Percentiles rank a stretch among this genome's conserved stretches.
Evolutionary conservation across 176 grass and related monocot species (phyloP).

Genomic region (Calamus simplicifolius): DNA sequence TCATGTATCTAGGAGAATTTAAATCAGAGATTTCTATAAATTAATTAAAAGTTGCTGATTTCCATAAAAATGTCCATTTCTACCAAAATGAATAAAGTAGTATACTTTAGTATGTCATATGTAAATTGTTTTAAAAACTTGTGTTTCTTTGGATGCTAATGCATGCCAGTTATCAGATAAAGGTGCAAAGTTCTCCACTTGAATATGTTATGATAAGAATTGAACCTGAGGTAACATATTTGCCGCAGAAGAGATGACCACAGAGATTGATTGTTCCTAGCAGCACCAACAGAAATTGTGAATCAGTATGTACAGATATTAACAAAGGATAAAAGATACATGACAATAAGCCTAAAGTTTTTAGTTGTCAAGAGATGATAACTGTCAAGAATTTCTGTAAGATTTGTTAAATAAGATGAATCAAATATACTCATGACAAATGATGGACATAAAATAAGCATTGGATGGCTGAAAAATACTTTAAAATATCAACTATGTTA

Average conservation of each 20-base stretch:
- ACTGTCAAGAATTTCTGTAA: constrained; percentile 1
- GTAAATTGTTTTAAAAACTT: too few species aligned
- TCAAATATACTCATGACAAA: too few species aligned
- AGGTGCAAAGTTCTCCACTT: neutral
- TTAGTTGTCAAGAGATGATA: neutral
- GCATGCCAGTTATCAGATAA: neutral
- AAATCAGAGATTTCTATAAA: too few species aligned
- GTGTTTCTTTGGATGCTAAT: neutral
- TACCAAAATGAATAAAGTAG: too few species aligned
- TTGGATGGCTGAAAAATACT: too few species aligned
- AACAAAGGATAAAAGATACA: constrained; percentile 5
- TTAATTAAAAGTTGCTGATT: too few species aligned
- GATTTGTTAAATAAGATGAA: neutral
- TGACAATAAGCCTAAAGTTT: too few species aligned
- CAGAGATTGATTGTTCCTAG: constrained; percentile 85
- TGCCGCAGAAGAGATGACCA: constrained; percentile 70
- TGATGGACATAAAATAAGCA: too few species aligned
- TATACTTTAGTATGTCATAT: too few species aligned
- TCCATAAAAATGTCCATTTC: too few species aligned
- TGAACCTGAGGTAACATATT: constrained; percentile 93
- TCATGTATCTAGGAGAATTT: too few species aligned
- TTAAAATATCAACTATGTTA: too few species aligned
- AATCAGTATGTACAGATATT: constrained; percentile 1
- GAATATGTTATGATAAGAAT: neutral
- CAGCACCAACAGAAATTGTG: constrained; percentile 9